Conservation (phyloP, 805 yeast genomes). For the Metschnikowia cerradonensis region DNA sequence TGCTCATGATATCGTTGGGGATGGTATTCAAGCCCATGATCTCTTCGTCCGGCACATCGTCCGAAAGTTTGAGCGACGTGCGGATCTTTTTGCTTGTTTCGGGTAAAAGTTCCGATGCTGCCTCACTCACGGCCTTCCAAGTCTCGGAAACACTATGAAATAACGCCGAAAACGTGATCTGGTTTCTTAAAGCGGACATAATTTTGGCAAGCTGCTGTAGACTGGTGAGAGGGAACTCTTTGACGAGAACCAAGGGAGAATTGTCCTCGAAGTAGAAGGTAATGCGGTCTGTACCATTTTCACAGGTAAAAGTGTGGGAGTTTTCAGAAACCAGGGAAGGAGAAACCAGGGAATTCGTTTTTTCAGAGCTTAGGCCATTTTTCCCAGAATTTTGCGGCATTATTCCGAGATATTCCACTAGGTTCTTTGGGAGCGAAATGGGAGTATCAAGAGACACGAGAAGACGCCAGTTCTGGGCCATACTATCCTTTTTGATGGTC, state of each 20-base stretch:
- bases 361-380: too few relatives aligned
- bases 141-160: constrained; percentile 10
- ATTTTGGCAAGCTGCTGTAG: constrained; percentile 23
- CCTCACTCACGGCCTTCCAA: constrained; percentile 7
- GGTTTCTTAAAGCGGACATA: constrained; percentile 31
- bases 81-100: constrained; percentile 26
- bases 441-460: constrained; percentile 24
- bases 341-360: too few relatives aligned
- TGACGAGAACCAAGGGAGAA: constrained; percentile 20
- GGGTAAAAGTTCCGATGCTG: constrained; percentile 11
- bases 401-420: constrained; percentile 31
- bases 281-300: background rate
- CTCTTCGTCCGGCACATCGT: constrained; percentile 39
- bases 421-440: constrained; percentile 24
- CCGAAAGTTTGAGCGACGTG: constrained; percentile 32
- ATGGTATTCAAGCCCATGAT: constrained; percentile 31
- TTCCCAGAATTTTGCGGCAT: too few relatives aligned
- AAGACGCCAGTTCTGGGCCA: constrained; percentile 22
- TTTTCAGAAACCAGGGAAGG: too few relatives aligned
- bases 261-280: constrained; percentile 10
- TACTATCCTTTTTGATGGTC: background rate
- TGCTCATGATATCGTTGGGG: constrained; percentile 14
- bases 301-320: background rate
- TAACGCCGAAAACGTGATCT: constrained; percentile 21
- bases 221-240: constrained; percentile 20